A percentile compares a stretch with the other conserved stretches of the same genome.
Conservation (phyloP, 2,329 filamentous ascomycete species). For the Cladosporium sp. region DNA sequence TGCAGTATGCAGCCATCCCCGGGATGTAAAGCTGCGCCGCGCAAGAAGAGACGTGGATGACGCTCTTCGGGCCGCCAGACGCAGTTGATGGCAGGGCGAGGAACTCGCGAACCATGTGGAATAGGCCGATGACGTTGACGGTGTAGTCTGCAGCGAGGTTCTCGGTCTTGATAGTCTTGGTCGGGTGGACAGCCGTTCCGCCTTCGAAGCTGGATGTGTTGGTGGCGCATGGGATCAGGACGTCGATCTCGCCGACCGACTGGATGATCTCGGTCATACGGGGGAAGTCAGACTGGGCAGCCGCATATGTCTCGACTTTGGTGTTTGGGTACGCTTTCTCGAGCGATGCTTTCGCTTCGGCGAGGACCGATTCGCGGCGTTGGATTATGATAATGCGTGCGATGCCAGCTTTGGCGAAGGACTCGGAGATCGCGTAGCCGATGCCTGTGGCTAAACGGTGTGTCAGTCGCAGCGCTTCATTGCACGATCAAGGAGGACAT, state of each 20-base stretch:
- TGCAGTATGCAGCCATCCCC: conserved; percentile 10
- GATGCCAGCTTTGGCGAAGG: conserved; percentile 31
- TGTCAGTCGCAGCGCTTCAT: background rate
- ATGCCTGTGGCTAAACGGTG: conserved; percentile 26
- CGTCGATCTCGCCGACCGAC: conserved; percentile 40
- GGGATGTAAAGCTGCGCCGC: conserved; percentile 37
- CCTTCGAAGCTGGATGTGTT: conserved; percentile 29
- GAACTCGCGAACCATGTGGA: conserved; percentile 41
- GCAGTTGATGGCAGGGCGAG: conserved; percentile 35
- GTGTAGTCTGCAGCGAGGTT: conserved; percentile 40
- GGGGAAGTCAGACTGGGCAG: conserved; percentile 30
- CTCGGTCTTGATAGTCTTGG: conserved; percentile 36
- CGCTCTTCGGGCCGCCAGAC: conserved; percentile 32
- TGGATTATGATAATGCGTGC: conserved; percentile 29
- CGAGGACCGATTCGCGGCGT: conserved; percentile 35
- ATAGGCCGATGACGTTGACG: conserved; percentile 40
- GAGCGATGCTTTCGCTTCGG: conserved; percentile 43
- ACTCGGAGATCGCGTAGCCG: conserved; percentile 29
- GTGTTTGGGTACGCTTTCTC: conserved; percentile 38
- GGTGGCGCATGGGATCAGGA: conserved; percentile 45
- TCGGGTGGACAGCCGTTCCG: conserved; percentile 30
- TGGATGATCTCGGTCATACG: conserved; percentile 37
- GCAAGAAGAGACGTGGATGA: conserved; percentile 42
- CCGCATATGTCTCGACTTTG: conserved; percentile 39
- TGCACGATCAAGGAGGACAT: background rate